Evolutionary conservation across 345 rosid species (phyloP).

Genomic region (Salix purpurea): DNA sequence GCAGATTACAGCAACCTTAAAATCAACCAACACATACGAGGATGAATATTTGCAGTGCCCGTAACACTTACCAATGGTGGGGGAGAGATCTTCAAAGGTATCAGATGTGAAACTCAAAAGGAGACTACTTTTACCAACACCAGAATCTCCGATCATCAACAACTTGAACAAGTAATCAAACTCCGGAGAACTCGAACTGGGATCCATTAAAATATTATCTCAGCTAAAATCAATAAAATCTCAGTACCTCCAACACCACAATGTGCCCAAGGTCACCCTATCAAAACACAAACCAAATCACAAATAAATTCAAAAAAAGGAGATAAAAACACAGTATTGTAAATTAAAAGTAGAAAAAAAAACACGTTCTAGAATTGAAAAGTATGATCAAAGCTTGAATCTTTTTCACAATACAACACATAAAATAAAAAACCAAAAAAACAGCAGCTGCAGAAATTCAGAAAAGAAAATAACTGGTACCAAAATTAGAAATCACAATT

Average conservation of each 20-base stretch:
- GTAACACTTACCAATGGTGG: constrained; percentile 17
- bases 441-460: background rate
- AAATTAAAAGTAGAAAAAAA: background rate
- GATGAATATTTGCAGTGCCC: background rate
- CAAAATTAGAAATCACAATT: background rate
- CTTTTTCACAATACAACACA: background rate
- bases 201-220: constrained; percentile 6
- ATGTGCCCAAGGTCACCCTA: background rate
- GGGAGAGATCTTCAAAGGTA: constrained; percentile 23
- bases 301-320: background rate
- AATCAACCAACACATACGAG: background rate
- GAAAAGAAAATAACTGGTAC: background rate
- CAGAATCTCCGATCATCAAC: constrained; percentile 26
- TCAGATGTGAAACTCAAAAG: constrained; percentile 24
- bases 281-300: background rate
- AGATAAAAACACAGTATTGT: background rate
- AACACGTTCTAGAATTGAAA: background rate
- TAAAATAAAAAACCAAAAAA: background rate
- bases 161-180: constrained; percentile 26
- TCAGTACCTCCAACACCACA: background rate
- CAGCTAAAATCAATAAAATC: background rate
- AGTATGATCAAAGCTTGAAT: background rate
- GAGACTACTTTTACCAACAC: constrained; percentile 26
- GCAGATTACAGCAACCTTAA: background rate
- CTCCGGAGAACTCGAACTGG: constrained; percentile 2